phyloP scores from a whole-genome alignment of 2,329 filamentous ascomycete genomes.

The Metarhizium robertsii region DNA sequence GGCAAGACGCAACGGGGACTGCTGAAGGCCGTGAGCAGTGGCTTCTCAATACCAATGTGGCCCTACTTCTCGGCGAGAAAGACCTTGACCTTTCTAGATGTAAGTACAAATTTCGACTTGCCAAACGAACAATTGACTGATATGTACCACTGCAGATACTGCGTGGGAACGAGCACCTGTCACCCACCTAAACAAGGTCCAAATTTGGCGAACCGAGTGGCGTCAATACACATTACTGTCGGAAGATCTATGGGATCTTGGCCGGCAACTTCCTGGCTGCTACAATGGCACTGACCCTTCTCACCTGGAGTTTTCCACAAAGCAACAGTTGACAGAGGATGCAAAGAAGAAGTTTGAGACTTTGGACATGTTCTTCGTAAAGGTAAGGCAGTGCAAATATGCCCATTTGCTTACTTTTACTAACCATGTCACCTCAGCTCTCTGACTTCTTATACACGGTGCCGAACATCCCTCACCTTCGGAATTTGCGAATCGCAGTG shows the following conservation, averaged over 20 bases:
- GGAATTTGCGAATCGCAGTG: slow-evolving; percentile 43
- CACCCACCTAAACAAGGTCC: slow-evolving; percentile 43
- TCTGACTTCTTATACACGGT: slow-evolving; percentile 53
- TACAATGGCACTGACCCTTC: slow-evolving; percentile 38
- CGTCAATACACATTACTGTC: slow-evolving; percentile 46
- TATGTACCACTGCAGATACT: slow-evolving; percentile 34
- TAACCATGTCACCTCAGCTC: slow-evolving; percentile 28
- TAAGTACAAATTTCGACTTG: slow-evolving; percentile 19
- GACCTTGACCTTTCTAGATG: slow-evolving; percentile 51
- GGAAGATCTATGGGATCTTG: slow-evolving; percentile 40
- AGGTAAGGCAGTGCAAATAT: slow-evolving; percentile 30
- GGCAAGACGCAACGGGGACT: slow-evolving; percentile 40
- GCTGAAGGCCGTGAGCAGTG: slow-evolving; percentile 54
- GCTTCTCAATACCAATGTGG: slow-evolving; percentile 56
- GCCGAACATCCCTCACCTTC: slow-evolving; percentile 48
- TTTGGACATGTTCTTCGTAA: slow-evolving; percentile 58
- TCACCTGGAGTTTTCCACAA: slow-evolving; percentile 31
- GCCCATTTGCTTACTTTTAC: neutral
- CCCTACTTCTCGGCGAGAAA: slow-evolving; percentile 55
- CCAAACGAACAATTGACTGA: neutral
- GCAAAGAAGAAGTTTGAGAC: slow-evolving; percentile 45
- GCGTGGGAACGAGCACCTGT: slow-evolving; percentile 48
- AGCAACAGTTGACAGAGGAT: slow-evolving; percentile 37
- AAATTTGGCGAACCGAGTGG: slow-evolving; percentile 51
- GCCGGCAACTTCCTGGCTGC: slow-evolving; percentile 41